Evolutionary conservation across 2,329 filamentous ascomycete species (phyloP), one percentile per base, ranked within the genome.

Genomic region (Beauveria caledonica): DNA sequence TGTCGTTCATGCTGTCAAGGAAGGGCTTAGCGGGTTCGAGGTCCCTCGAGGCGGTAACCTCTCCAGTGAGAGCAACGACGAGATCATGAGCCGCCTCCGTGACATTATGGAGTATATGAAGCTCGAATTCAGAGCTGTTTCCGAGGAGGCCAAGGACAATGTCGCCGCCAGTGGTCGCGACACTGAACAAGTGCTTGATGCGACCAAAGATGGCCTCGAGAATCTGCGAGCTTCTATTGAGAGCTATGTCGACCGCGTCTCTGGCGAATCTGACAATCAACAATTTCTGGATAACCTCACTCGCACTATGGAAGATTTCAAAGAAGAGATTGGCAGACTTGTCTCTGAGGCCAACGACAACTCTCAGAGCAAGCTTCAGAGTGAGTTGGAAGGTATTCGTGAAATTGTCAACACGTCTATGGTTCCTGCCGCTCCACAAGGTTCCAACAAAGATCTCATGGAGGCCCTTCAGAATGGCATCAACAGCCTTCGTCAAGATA

Each of bases 111-210:
- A 83, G 3, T 77, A 76, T 62, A 78, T 88, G 74, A 80, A 77
- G 42, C 74, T 77, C 1, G 85, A 87, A 68, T 85, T 88, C 70
- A 79, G 77, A 64, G 76, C 79, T 3, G 76, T 85, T 2, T 85
- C 84, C 0, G 80, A 86, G 29, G 84, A 86, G 66, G 80, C 83
- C 11, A 92, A 92, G 71, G 84, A 93, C 67, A 93, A 91, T 66
- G 87, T 90, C 21, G 85, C 89, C 3, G 87, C 88, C 63, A 90
- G 86, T 66, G 90, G 88, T 45, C 83, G 86, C 61, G 90, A 94
- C 69, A 93, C 91, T 0, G 92, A 96, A 71, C 90, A 96, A 71
- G 86, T 96, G 13, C 78, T 97, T 5, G 90, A 94, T 71, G 89
- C 91, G 1, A 87, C 95, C 48, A 93, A 91, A 66, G 90, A 96